A percentile compares a stretch with the other conserved stretches of the same genome.
These are phyloP conservation scores for Ballota nigra DNA, from an alignment of 257 asterid genomes.

Conservation along the genomic window DNA sequence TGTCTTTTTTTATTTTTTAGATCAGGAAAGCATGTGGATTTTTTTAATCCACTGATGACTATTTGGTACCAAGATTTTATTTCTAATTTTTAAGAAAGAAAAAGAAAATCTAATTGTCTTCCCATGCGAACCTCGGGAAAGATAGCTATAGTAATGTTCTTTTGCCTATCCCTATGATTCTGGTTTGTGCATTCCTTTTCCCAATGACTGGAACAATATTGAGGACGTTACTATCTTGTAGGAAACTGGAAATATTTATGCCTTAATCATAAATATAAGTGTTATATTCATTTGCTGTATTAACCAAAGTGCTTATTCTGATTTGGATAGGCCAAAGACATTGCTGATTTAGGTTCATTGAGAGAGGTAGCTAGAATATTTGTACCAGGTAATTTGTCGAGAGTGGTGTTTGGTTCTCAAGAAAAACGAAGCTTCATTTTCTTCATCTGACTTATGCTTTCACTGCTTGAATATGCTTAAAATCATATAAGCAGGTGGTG, in stretches of 20 bases:
- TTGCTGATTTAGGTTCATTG: constrained; percentile 80
- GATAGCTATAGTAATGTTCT: no score
- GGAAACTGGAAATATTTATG: no score
- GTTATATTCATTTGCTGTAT: constrained; percentile 17
- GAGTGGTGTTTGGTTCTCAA: constrained; percentile 13
- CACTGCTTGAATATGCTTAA: neutral
- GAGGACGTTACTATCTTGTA: no score
- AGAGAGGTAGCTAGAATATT: constrained; percentile 85
- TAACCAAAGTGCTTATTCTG: constrained; percentile 27
- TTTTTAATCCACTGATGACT: no score
- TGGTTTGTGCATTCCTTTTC: no score
- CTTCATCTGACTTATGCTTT: neutral
- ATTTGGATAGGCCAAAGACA: constrained; percentile 76
- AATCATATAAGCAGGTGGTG: constrained; percentile 47
- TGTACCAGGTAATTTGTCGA: constrained; percentile 67
- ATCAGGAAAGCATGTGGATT: no score
- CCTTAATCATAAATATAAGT: neutral
- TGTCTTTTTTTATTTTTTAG: neutral
- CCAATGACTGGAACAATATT: no score
- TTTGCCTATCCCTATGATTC: no score
- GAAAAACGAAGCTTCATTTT: constrained; percentile 13
- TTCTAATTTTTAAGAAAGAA: no score
- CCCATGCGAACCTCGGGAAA: no score
- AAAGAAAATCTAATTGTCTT: no score
- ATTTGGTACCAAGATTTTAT: neutral